Evolutionary conservation across 1,139 yeast genomes (phyloP), one percentile per base, ranked within the genome.

Genomic region (Kurtzmaniella natalensis): DNA sequence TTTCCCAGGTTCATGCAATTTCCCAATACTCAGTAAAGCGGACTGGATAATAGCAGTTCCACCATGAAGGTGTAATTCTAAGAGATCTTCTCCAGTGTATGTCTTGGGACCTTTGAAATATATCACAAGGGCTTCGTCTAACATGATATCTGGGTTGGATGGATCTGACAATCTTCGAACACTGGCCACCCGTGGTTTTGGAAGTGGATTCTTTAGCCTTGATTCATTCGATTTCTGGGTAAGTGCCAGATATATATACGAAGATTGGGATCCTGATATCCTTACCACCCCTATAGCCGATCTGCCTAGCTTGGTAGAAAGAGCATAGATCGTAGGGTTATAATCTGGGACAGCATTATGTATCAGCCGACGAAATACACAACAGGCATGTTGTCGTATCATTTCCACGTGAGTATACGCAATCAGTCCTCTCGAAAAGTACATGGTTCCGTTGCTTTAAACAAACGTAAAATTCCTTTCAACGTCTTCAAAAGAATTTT

Each of bases 61-160:
- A 3, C 99, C 99, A 55, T 92, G 99, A 2, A 86, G 57, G 51
- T 92, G 97, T 14, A 92, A 55, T 48, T 92, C 99, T 10, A 89
- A 61, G 21, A 83, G 48, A 47, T 92, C 96, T 56, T 92, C 97
- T 1, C 98, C 98, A 0, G 97, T 92, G 48, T 82, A 94, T 0
- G 96, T 81, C n/a, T 67, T 64, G 0, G 97, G 97, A 1, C 73
- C 75, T 16, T 74, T 56, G 57, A 89, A 88, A 47, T 61, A 82
- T 2, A 88, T 48, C 0, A 84, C 68, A 16, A 92, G 56, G 0
- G 96, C 86, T 44, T 84, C 83, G 56, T 92, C 99, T 3, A 92
- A 59, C 1, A 86, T 46, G 2, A 53, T 42, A 0, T 57, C 53
- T 0, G 59, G 32, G 9, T 29, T 41, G 2, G 47, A 28, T 11